Evolutionary conservation across 805 yeast species (phyloP).

Genomic region (Wickerhamomyces hampshirensis): DNA sequence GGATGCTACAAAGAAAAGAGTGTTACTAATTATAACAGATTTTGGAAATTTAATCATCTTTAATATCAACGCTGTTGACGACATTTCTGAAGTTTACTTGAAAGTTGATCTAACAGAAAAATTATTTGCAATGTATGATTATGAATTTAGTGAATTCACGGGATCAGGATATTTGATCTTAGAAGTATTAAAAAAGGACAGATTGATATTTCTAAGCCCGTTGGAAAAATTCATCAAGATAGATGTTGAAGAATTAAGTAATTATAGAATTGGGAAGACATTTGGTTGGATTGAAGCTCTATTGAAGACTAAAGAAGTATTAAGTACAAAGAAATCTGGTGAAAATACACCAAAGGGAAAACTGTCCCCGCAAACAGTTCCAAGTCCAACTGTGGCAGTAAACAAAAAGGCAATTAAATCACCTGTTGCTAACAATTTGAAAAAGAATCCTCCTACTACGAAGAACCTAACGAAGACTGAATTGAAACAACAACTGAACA

Average conservation of each 20-base stretch:
- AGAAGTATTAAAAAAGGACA: slow-evolving; percentile 53
- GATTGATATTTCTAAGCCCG: slow-evolving; percentile 52
- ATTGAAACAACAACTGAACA: slow-evolving; percentile 19
- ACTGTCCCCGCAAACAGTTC: slow-evolving; percentile 4
- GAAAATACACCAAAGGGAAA: slow-evolving; percentile 4
- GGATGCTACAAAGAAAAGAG: slow-evolving; percentile 19
- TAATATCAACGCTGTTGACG: slow-evolving; percentile 10
- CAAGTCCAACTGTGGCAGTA: no score
- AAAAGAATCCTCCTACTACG: slow-evolving; percentile 6
- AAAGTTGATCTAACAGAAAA: slow-evolving; percentile 43
- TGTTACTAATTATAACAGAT: slow-evolving; percentile 29
- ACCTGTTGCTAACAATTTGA: slow-evolving; percentile 2
- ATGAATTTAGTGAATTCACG: slow-evolving; percentile 61
- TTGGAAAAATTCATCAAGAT: slow-evolving; percentile 16
- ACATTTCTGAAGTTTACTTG: slow-evolving; percentile 18
- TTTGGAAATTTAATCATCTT: slow-evolving; percentile 29
- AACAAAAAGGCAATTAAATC: no score
- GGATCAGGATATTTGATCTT: slow-evolving; percentile 59
- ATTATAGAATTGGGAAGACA: slow-evolving; percentile 39
- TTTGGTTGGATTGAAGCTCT: slow-evolving; percentile 70
- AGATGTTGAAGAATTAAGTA: slow-evolving; percentile 16
- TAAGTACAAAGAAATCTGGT: slow-evolving; percentile 25
- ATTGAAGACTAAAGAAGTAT: slow-evolving; percentile 57
- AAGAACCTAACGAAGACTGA: slow-evolving; percentile 11
- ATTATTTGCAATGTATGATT: slow-evolving; percentile 72